Conservation (phyloP, 2,329 filamentous ascomycete species). For the Phoma herbarum region DNA sequence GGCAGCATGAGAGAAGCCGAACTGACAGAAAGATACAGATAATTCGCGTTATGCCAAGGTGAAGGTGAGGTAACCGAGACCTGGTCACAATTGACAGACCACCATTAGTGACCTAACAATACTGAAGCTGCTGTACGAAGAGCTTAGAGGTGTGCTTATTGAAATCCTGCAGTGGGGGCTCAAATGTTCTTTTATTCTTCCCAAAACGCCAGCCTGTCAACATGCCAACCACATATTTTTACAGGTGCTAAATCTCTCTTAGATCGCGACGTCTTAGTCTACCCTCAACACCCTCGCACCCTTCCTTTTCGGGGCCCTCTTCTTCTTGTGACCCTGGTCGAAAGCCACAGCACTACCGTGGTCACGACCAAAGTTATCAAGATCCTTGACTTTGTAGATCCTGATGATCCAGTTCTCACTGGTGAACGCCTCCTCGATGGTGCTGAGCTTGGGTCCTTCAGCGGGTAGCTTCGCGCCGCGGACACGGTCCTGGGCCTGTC, state of each 20-base stretch:
- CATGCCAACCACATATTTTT: constrained; percentile 36
- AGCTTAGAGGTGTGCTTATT: not conserved
- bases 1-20: not conserved
- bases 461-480: constrained; percentile 83
- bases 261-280: constrained; percentile 63
- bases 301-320: constrained; percentile 75
- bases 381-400: constrained; percentile 99
- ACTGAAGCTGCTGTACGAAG: not conserved
- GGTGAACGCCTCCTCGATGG: constrained; percentile 95
- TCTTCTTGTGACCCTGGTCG: constrained; percentile 83
- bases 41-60: not conserved
- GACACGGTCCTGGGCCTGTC: constrained; percentile 90
- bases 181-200: constrained; percentile 38
- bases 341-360: constrained; percentile 76
- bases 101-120: not conserved
- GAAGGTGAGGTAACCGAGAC: constrained; percentile 12
- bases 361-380: constrained; percentile 94
- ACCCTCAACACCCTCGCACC: constrained; percentile 76
- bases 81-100: not conserved
- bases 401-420: constrained; percentile 99
- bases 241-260: constrained; percentile 38
- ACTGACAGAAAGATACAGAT: not conserved
- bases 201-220: constrained; percentile 40
- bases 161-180: constrained; percentile 4
- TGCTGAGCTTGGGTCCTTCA: constrained; percentile 83